Evolutionary conservation across 2,329 filamentous ascomycete species (phyloP).

Genomic region (Trichothecium roseum): DNA sequence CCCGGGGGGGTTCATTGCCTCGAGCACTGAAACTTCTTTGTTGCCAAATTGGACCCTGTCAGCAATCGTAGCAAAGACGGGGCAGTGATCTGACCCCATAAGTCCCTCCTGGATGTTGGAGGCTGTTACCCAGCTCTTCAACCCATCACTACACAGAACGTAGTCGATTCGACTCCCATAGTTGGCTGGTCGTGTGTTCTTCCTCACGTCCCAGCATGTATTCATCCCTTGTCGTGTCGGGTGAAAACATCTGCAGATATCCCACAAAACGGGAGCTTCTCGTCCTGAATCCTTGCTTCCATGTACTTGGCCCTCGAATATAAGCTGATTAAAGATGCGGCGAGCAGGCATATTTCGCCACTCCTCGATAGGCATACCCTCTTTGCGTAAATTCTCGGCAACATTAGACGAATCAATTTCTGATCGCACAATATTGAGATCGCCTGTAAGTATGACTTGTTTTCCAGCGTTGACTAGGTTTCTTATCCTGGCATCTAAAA

Average conservation of each 20-base stretch:
- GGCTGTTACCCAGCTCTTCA: constrained; percentile 70
- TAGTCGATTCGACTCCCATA: constrained; percentile 92
- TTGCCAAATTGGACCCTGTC: constrained; percentile 46
- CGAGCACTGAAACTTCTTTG: constrained; percentile 43
- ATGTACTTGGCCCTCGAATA: constrained; percentile 60
- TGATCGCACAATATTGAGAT: constrained; percentile 68
- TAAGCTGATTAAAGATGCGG: constrained; percentile 75
- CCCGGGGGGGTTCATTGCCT: constrained; percentile 68
- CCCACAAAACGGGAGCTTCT: constrained; percentile 65
- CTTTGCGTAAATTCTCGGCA: constrained; percentile 60
- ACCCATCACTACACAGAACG: constrained; percentile 68
- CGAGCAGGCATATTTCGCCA: constrained; percentile 64
- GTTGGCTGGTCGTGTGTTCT: constrained; percentile 92
- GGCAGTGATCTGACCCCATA: constrained; percentile 93
- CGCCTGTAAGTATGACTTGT: constrained; percentile 74
- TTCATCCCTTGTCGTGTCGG: constrained; percentile 80
- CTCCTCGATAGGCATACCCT: constrained; percentile 55
- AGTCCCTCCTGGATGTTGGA: constrained; percentile 88
- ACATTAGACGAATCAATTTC: constrained; percentile 69
- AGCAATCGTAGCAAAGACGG: constrained; percentile 69
- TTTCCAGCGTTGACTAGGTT: constrained; percentile 77
- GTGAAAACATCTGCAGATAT: constrained; percentile 75
- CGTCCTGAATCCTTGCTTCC: constrained; percentile 58
- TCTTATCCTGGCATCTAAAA: constrained; percentile 72
- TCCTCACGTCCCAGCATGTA: constrained; percentile 92